Conservation (phyloP, 805 yeast genomes). For the Starmerella floricola region DNA sequence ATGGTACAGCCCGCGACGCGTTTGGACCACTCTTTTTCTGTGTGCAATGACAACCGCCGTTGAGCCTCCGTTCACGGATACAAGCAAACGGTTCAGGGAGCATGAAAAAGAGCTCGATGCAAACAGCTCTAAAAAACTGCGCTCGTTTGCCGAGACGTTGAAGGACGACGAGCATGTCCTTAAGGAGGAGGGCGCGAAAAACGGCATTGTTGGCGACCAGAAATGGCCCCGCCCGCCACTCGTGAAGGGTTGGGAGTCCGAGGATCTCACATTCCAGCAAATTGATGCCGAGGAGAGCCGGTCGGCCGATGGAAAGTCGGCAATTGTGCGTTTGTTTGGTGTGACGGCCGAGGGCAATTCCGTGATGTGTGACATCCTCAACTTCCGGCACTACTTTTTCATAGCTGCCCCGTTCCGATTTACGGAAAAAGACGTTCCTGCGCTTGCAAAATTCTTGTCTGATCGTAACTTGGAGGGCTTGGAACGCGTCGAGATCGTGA, state of each 20-base stretch:
- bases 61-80: background rate
- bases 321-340: conserved; percentile 71
- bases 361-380: conserved; percentile 77
- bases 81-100: background rate
- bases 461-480: background rate
- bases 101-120: background rate
- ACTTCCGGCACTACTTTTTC: conserved; percentile 80
- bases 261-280: conserved; percentile 44
- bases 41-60: conserved; percentile 4
- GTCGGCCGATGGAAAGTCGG: conserved; percentile 17
- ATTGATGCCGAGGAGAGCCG: conserved; percentile 78
- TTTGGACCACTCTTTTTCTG: background rate
- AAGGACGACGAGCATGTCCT: conserved; percentile 12
- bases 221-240: conserved; percentile 48
- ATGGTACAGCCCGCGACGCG: too few species aligned
- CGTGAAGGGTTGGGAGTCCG: conserved; percentile 35
- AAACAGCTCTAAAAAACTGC: conserved; percentile 2
- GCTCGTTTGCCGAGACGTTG: conserved; percentile 13
- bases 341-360: conserved; percentile 80
- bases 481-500: conserved; percentile 42
- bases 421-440: conserved; percentile 43
- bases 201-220: conserved; percentile 27
- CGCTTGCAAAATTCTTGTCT: conserved; percentile 20
- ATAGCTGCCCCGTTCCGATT: conserved; percentile 84
- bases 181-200: conserved; percentile 1